Evolutionary conservation across 352 stramenopile species (phyloP), one percentile per base, ranked within the genome.

Genomic region (Halophytophthora batemanensis): DNA sequence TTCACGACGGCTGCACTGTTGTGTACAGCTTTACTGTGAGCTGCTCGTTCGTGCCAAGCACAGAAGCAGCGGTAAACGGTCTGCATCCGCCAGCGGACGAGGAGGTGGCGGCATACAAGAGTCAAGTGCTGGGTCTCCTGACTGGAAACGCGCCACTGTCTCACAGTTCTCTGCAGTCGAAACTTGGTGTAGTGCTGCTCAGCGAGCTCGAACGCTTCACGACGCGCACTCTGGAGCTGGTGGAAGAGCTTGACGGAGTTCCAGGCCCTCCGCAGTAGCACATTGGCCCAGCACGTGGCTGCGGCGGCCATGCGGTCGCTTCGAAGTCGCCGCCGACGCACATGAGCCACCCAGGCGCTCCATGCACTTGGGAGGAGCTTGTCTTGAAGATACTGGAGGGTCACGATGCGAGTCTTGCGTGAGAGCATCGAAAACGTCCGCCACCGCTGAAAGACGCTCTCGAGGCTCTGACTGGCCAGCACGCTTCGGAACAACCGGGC

Each of bases 21-120:
- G 33, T 45, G 43, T 19, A 61, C 23, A 2, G 14, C 50, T 52
- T 57, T 59, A 10, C 29, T 19, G 33, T 47, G 23, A 33, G 25
- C 45, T 37, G 28, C 31, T n/a, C 55, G 40, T 15, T 54, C 45
- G 1, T 34, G 31, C 36, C 63, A 34, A 2, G 56, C 34, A 17
- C 44, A 50, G 45, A 83, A 79, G 43, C 74, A 82, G 7, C 53
- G 67, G 41, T 68, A 73, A 1, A 22, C 52, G 14, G 55, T 75
- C 14, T 74, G 64, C 52, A 78, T 37, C 42, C 63, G 57, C 74
- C 74, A 83, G 5, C 59, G 58, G 2, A 53, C 41, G 2, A 84
- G 11, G 6, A 78, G 1, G 3, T 59, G 59, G 0, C 56, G 59
- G 18, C 62, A 66, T 25, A 71, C 29, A 3, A 35, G 23, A 17